Evolutionary conservation across 2,329 filamentous ascomycete genomes (phyloP).

Genomic region (Colletotrichum sp.): DNA sequence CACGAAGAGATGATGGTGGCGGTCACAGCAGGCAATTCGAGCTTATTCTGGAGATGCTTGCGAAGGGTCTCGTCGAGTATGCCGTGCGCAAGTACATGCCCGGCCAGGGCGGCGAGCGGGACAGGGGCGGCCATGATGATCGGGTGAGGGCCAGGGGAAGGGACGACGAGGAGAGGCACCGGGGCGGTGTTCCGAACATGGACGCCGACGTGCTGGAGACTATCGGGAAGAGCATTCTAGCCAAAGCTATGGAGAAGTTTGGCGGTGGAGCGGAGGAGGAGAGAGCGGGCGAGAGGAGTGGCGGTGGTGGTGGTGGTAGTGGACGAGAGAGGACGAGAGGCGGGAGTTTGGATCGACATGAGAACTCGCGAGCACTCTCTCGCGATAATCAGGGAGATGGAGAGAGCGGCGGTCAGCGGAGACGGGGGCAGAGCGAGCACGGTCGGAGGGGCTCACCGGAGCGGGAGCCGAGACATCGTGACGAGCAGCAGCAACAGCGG

Average conservation of each 20-base stretch:
- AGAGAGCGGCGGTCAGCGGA: background rate
- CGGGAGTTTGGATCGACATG: background rate
- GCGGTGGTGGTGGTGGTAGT: background rate
- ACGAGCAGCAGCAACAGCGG: background rate
- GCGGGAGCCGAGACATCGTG: background rate
- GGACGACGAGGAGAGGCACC: background rate
- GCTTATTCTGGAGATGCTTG: conserved; percentile 8
- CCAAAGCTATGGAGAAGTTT: conserved; percentile 8
- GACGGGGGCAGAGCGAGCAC: background rate
- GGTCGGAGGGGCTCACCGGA: background rate
- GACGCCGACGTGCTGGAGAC: conserved; percentile 15
- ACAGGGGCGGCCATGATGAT: background rate
- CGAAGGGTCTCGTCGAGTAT: conserved; percentile 8
- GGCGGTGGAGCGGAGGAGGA: background rate
- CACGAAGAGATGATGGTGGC: background rate
- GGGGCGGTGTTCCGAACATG: conserved; percentile 9
- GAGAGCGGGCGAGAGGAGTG: background rate
- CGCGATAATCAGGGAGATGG: background rate
- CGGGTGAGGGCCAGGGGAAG: background rate
- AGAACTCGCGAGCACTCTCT: background rate
- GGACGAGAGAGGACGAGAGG: background rate
- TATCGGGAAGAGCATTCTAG: conserved; percentile 9
- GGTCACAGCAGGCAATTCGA: background rate
- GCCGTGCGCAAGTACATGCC: conserved; percentile 16
- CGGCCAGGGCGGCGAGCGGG: background rate